phyloP scores from a whole-genome alignment of 2,329 filamentous ascomycete species.

The Colletotrichum noveboracense region DNA sequence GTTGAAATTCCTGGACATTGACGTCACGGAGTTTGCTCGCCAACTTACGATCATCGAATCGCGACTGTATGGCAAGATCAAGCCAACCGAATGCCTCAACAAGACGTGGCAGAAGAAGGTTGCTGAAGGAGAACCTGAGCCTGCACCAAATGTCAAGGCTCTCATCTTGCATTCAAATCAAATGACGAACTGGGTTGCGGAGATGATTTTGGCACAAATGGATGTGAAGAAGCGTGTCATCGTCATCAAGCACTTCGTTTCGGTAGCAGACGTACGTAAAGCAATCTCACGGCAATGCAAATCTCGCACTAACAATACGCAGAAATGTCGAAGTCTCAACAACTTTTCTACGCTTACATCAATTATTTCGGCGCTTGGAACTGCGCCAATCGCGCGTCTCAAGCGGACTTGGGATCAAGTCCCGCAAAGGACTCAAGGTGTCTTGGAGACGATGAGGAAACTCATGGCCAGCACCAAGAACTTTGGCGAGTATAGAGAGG shows the following conservation, averaged over 20 bases:
- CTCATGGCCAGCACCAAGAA: conserved; percentile 98
- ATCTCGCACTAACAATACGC: conserved; percentile 27
- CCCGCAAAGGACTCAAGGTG: conserved; percentile 79
- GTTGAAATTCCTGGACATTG: conserved; percentile 96
- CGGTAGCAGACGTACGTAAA: conserved; percentile 85
- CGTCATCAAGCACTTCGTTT: conserved; percentile 98
- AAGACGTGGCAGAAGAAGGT: conserved; percentile 99
- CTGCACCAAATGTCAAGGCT: conserved; percentile 92
- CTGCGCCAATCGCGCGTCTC: conserved; percentile 91
- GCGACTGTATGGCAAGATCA: conserved; percentile 92
- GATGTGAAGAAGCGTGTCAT: conserved; percentile 96
- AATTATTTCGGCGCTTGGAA: conserved; percentile 94
- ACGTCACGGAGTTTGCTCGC: conserved; percentile 93
- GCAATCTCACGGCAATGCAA: neutral
- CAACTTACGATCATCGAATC: conserved; percentile 98
- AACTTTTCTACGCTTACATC: conserved; percentile 98
- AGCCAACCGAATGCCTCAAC: conserved; percentile 93
- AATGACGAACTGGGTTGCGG: conserved; percentile 98
- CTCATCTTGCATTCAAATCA: conserved; percentile 98
- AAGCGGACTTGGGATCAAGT: conserved; percentile 95
- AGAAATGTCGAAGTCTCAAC: conserved; percentile 94
- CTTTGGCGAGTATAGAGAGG: conserved; percentile 95
- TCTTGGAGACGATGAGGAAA: conserved; percentile 88
- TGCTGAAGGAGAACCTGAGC: conserved; percentile 78
- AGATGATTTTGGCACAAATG: conserved; percentile 95